Evolutionary conservation across 1,139 yeast species (phyloP), one percentile per base, ranked within the genome.

Genomic region (Hanseniaspora sp.): DNA sequence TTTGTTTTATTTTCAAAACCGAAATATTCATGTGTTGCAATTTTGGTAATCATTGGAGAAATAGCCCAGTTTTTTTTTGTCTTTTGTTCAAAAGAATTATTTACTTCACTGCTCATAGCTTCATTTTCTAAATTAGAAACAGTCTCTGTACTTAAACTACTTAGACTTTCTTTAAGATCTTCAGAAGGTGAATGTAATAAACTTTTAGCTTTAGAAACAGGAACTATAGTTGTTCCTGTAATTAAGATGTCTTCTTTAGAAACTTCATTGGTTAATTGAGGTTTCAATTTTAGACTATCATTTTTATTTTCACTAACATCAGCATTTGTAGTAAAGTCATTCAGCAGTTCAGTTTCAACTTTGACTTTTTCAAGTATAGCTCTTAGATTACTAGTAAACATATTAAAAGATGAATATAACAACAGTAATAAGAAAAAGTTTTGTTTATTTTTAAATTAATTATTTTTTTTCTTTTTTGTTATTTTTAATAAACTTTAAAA

Each of bases 91-190:
- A 13, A 13, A 15, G 15, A 37, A 37, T 13, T 37, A 23, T 37
- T 37, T 9, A 37, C 11, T n/a, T 39, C 42, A 17, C 18, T 7
- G 42, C 13, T 7, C 12, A 39, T 13, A 8, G 28, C 42, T 1
- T 42, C 46, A 29, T 42, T 41, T 15, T 34, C 53, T 35, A 48
- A 13, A 7, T 38, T 48, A 8, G 46, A 48, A 17, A 31, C 42
- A 7, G 53, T 35, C 7, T 18, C 45, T 18, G 35, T 42, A 15
- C 38, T 41, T 23, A 35, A 34, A 9, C 13, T 34, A 34, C 52
- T 23, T 6, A n/a, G 5, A n/a, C 28, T 11, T 31, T 33, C 29
- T 40, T 7, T 37, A n/a, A 7, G 8, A 15, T n/a, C 13, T 13
- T 37, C 39, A 37, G 39, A 13, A 13, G 18, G 18, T n/a, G 39